Evolutionary conservation across 2,329 filamentous ascomycete genomes (phyloP).

Genomic region (Drechslerella stenobrocha): DNA sequence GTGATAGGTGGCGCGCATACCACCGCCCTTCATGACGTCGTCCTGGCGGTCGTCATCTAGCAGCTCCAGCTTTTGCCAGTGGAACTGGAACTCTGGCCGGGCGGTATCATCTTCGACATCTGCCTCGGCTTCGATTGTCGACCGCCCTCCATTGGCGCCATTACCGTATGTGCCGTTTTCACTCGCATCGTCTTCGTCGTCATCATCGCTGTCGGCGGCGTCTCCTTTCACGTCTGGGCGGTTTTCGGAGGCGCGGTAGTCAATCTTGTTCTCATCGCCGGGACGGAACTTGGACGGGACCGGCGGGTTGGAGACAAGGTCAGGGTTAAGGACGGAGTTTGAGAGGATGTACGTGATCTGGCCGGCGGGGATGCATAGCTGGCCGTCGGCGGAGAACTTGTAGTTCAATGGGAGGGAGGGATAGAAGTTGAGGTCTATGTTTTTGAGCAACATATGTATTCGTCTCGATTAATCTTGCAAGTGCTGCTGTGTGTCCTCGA

Average conservation of each 20-base stretch:
- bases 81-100: constrained; percentile 44
- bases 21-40: constrained; percentile 36
- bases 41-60: constrained; percentile 31
- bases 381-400: constrained; percentile 41
- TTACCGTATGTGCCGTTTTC: background rate
- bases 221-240: constrained; percentile 31
- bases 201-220: constrained; percentile 8
- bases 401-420: constrained; percentile 42
- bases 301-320: constrained; percentile 44
- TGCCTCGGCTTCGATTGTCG: constrained; percentile 16
- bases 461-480: constrained; percentile 9
- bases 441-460: constrained; percentile 40
- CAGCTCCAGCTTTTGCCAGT: constrained; percentile 41
- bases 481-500: background rate
- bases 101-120: constrained; percentile 43
- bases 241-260: constrained; percentile 38
- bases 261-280: constrained; percentile 45
- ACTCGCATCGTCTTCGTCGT: constrained; percentile 8
- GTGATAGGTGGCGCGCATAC: background rate
- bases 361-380: constrained; percentile 42
- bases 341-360: constrained; percentile 35
- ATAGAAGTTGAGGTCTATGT: constrained; percentile 46
- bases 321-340: constrained; percentile 34
- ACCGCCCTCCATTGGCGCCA: background rate
- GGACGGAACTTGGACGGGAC: constrained; percentile 41